phyloP scores from a whole-genome alignment of 192 early-diverging fungal species.

The Piromyces finnis region DNA sequence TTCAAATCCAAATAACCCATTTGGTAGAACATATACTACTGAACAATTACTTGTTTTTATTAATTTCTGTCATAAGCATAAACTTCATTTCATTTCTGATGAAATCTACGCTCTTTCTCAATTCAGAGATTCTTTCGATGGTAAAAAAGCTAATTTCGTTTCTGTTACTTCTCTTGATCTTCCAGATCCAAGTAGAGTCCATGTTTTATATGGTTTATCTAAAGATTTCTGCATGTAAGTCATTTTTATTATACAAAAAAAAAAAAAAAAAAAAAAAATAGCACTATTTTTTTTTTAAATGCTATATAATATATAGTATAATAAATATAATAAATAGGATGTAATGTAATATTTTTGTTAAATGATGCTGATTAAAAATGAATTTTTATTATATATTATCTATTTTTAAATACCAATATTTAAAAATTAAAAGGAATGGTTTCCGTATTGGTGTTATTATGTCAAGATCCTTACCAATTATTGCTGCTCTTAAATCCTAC shows the following conservation, averaged over 20 bases:
- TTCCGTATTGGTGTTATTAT: background rate
- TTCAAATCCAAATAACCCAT: constrained; percentile 56
- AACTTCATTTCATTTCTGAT: constrained; percentile 52
- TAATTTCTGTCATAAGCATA: constrained; percentile 36
- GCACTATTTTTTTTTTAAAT: no score
- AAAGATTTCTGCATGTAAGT: constrained; percentile 76
- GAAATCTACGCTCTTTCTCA: constrained; percentile 63
- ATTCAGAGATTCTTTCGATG: constrained; percentile 14
- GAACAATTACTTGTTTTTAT: constrained; percentile 28
- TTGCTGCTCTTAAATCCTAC: background rate
- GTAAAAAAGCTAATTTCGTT: constrained; percentile 21
- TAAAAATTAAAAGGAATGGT: background rate
- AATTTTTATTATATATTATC: no score
- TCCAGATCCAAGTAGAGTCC: constrained; percentile 39
- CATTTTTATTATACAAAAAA: constrained; percentile 10
- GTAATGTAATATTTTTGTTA: no score
- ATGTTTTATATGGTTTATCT: constrained; percentile 60
- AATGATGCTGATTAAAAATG: no score
- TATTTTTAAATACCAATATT: constrained; percentile 15
- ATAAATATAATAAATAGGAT: no score
- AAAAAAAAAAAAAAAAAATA: no score
- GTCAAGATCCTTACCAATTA: background rate
- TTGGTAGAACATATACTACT: constrained; percentile 32
- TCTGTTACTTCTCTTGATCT: constrained; percentile 35
- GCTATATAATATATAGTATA: no score